Conservation (phyloP, 345 rosid species). For the Aurinia saxatilis region DNA sequence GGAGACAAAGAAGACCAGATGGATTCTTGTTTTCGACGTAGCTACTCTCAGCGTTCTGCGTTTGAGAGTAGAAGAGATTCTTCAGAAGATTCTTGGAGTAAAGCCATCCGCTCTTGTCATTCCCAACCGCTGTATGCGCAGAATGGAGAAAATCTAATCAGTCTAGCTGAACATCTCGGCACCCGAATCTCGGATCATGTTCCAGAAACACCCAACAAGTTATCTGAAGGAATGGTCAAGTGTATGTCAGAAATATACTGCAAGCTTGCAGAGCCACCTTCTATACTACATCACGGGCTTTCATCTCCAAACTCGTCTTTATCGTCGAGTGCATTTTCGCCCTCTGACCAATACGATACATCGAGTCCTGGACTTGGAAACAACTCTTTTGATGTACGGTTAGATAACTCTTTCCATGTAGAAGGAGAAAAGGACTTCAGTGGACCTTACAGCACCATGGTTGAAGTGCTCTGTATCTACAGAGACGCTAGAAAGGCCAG, state of each 20-base stretch:
- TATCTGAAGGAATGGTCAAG: constrained; percentile 94
- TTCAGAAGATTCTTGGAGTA: constrained; percentile 44
- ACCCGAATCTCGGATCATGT: constrained; percentile 83
- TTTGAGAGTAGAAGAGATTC: constrained; percentile 42
- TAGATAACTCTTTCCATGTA: constrained; percentile 81
- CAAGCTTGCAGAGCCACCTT: constrained; percentile 90
- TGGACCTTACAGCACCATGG: constrained; percentile 82
- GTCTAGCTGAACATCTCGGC: constrained; percentile 95
- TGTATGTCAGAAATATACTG: constrained; percentile 84
- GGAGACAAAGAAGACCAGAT: constrained; percentile 35
- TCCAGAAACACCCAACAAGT: constrained; percentile 81
- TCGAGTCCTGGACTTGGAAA: constrained; percentile 87
- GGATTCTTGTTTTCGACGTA: constrained; percentile 61
- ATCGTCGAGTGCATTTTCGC: constrained; percentile 78
- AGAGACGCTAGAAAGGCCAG: constrained; percentile 69
- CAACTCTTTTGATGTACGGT: constrained; percentile 57
- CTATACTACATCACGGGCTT: constrained; percentile 39
- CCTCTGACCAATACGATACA: constrained; percentile 54
- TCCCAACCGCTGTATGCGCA: constrained; percentile 79
- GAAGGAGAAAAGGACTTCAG: constrained; percentile 91
- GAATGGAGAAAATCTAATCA: constrained; percentile 57
- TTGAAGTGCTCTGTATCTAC: constrained; percentile 80
- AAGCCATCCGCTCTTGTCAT: constrained; percentile 63
- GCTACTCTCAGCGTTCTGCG: constrained; percentile 66
- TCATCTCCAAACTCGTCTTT: constrained; percentile 79